Conservation (phyloP, 768 basidiomycete genomes). For the Lyophyllum shimeji region DNA sequence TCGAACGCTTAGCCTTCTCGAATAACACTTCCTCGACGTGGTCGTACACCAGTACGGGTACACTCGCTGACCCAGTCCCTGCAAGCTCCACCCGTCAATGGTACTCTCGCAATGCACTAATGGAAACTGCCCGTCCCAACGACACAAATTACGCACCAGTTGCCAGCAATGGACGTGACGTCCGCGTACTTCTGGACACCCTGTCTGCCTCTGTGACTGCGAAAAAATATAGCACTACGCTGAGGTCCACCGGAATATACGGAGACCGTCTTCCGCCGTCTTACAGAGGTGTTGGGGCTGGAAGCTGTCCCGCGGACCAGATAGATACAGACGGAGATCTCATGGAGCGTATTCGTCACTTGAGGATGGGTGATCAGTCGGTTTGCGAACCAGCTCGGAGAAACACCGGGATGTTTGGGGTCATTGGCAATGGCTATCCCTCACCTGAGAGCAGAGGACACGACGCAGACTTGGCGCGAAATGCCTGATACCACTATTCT, state of each 20-base stretch:
- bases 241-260: background rate
- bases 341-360: slow-evolving; percentile 1
- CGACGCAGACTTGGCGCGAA: background rate
- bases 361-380: background rate
- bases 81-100: slow-evolving; percentile 11
- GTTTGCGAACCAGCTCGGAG: background rate
- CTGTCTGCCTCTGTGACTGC: background rate
- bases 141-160: background rate
- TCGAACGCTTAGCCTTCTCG: slow-evolving; percentile 43
- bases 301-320: background rate
- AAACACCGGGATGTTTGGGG: background rate
- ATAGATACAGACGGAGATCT: slow-evolving; percentile 1
- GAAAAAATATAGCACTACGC: too few relatives aligned
- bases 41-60: background rate
- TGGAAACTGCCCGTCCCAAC: slow-evolving; percentile 2
- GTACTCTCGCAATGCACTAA: slow-evolving; percentile 10
- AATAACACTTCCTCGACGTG: slow-evolving; percentile 1
- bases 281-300: background rate
- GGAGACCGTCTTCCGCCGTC: background rate
- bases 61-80: background rate
- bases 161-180: slow-evolving; percentile 9
- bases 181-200: slow-evolving; percentile 13
- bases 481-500: background rate
- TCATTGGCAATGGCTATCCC: background rate
- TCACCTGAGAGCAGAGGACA: background rate